These are phyloP conservation scores for Cornus controversa DNA, from an alignment of 148 eudicot genomes.

Conservation along the genomic window DNA sequence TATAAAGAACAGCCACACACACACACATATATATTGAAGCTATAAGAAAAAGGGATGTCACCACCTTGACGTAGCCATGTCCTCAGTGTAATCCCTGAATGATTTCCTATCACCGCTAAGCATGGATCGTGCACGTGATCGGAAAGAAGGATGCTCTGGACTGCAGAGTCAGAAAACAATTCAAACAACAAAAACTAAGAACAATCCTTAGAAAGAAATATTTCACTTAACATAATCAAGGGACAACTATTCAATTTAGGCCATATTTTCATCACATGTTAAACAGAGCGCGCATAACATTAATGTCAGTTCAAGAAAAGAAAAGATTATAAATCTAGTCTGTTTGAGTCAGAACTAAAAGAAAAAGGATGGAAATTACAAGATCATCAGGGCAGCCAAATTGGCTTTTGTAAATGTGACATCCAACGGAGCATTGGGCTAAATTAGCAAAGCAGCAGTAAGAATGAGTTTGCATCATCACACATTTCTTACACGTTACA, in stretches of 20 bases:
- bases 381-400: no score
- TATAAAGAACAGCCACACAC: background rate
- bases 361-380: no score
- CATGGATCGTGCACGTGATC: constrained; percentile 87
- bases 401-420: no score
- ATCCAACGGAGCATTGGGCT: no score
- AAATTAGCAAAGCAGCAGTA: no score
- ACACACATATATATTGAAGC: background rate
- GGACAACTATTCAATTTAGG: background rate
- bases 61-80: constrained; percentile 79
- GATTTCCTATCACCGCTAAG: constrained; percentile 84
- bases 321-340: no score
- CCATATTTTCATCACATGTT: no score
- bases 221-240: no score
- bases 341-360: no score
- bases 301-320: no score
- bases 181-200: background rate
- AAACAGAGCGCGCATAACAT: background rate
- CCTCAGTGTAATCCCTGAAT: constrained; percentile 57
- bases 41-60: constrained; percentile 1
- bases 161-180: constrained; percentile 40
- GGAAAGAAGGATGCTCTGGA: constrained; percentile 96
- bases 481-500: no score
- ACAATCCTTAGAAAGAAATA: background rate
- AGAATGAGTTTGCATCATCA: no score